Conservation (phyloP, 2,329 filamentous ascomycete genomes). For the Paradendryphiella salina region DNA sequence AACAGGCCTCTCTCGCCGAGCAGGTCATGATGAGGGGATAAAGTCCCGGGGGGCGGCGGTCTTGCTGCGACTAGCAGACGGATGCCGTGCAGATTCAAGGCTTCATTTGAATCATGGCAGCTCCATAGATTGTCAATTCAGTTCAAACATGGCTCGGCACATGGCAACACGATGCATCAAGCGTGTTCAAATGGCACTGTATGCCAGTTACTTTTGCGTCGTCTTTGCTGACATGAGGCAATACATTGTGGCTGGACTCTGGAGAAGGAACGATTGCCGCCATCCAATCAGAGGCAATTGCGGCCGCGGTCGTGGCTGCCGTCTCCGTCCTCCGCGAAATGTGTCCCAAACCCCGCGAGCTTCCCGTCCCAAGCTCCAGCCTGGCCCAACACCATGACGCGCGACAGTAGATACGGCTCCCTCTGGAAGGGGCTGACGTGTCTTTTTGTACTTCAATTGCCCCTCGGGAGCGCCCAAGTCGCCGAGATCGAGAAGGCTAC, state of each 20-base stretch:
- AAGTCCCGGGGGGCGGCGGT: too few species aligned
- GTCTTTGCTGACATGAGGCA: not conserved
- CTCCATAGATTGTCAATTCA: not conserved
- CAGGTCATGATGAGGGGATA: conserved; percentile 13
- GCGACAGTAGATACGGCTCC: conserved; percentile 26
- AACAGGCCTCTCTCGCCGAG: conserved; percentile 69
- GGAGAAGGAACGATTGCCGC: not conserved
- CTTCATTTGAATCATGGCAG: not conserved
- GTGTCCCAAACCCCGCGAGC: conserved; percentile 32
- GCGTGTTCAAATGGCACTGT: too few species aligned
- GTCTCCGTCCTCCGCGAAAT: conserved; percentile 17
- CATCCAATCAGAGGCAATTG: conserved; percentile 22
- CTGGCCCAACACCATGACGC: conserved; percentile 32
- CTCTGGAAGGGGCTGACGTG: conserved; percentile 29
- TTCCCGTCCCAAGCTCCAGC: conserved; percentile 12
- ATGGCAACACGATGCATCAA: not conserved
- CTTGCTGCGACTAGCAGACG: not conserved
- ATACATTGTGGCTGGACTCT: not conserved
- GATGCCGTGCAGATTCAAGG: not conserved
- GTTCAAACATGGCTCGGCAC: not conserved
- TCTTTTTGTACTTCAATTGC: conserved; percentile 30
- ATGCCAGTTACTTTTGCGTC: too few species aligned
- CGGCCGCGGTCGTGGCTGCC: conserved; percentile 20
- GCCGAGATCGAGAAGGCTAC: conserved; percentile 52
- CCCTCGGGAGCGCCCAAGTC: conserved; percentile 36